A percentile compares a stretch with the other conserved stretches of the same genome.
These are phyloP conservation scores for Chaetomiaceae sp. DNA, from an alignment of 2,329 filamentous ascomycete species.

Conservation along the genomic window DNA sequence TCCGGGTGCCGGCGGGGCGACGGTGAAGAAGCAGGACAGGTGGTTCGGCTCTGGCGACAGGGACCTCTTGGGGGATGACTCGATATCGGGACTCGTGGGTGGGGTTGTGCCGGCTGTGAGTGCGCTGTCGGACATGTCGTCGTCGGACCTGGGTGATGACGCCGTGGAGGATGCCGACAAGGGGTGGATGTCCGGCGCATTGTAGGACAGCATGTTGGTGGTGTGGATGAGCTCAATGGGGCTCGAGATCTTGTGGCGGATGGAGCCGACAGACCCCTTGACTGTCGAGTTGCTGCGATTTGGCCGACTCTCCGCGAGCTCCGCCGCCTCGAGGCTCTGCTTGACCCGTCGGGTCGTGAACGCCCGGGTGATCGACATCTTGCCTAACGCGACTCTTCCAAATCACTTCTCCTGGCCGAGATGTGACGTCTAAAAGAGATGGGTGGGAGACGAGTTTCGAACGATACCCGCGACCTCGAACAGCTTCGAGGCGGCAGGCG, in stretches of 20 bases:
- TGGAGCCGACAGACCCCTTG: conserved; percentile 40
- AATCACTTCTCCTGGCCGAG: background rate
- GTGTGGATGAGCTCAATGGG: conserved; percentile 86
- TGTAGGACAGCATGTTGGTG: conserved; percentile 94
- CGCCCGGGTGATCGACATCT: conserved; percentile 53
- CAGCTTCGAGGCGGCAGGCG: background rate
- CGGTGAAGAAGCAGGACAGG: conserved; percentile 59
- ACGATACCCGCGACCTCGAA: background rate
- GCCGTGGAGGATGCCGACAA: conserved; percentile 41
- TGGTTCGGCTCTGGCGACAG: conserved; percentile 58
- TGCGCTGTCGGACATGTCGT: conserved; percentile 62
- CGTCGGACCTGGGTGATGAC: conserved; percentile 53
- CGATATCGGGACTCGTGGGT: conserved; percentile 62
- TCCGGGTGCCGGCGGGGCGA: conserved; percentile 41
- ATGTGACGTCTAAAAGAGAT: background rate
- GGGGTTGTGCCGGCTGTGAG: conserved; percentile 52
- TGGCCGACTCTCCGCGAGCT: conserved; percentile 36
- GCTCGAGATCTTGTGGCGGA: conserved; percentile 73
- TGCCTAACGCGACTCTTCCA: background rate
- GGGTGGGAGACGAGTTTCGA: background rate
- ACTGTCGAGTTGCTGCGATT: conserved; percentile 47
- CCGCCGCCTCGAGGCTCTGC: conserved; percentile 44
- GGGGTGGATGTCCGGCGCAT: conserved; percentile 72
- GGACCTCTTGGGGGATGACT: conserved; percentile 37
- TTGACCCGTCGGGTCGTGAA: conserved; percentile 65